These are phyloP conservation scores for Corchorus capsularis DNA, from an alignment of 345 rosid genomes.

Conservation along the genomic window DNA sequence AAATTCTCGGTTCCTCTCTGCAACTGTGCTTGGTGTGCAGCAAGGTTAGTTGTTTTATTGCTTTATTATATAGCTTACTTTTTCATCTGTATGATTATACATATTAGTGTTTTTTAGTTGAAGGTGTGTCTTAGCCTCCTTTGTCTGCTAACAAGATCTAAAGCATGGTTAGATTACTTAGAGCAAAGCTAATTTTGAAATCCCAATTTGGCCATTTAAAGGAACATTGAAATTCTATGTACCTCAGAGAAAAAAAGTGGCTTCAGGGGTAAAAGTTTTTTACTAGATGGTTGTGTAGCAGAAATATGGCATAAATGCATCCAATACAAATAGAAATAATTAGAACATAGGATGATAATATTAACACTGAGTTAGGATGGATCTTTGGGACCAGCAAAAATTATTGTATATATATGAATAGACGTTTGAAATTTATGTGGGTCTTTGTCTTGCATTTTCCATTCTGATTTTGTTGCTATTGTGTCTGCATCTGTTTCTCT, in stretches of 20 bases:
- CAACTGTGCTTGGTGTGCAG: constrained; percentile 91
- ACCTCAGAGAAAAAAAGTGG: not conserved
- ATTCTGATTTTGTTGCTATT: not conserved
- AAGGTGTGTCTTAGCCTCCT: not conserved
- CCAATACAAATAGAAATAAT: not conserved
- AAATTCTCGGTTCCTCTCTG: constrained; percentile 83
- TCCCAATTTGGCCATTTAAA: not conserved
- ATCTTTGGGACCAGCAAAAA: not conserved
- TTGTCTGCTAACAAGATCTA: not conserved
- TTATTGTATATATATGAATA: not conserved
- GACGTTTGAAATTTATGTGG: not conserved
- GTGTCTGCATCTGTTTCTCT: constrained; percentile 15
- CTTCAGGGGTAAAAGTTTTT: not conserved
- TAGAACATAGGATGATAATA: not conserved
- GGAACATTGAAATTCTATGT: not conserved
- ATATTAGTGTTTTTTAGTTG: not conserved
- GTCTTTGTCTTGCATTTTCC: not conserved
- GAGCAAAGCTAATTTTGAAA: not conserved
- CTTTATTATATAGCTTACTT: not conserved
- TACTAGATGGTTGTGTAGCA: not conserved
- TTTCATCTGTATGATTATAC: not conserved
- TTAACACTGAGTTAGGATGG: not conserved
- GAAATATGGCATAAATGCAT: not conserved
- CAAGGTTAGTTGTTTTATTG: constrained; percentile 53
- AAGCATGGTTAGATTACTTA: not conserved